phyloP scores from a whole-genome alignment of 805 yeast genomes.

The Candida vaughaniae region DNA sequence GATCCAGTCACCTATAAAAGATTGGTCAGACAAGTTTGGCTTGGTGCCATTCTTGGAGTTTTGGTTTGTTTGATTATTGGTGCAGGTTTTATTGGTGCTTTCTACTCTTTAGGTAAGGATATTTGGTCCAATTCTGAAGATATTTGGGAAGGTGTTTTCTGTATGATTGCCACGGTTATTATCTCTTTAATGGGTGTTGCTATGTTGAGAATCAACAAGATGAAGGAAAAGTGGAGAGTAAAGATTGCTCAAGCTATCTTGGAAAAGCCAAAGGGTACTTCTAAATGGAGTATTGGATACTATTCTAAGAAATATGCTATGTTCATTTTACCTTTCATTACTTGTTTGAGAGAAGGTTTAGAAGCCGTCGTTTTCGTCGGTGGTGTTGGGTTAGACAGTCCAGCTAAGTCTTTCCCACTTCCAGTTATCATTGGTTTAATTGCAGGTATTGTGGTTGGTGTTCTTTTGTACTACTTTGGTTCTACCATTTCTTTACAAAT shows the following conservation, averaged over 20 bases:
- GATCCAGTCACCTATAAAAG: conserved; percentile 57
- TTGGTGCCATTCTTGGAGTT: conserved; percentile 73
- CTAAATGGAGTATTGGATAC: conserved; percentile 41
- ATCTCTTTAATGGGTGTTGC: conserved; percentile 95
- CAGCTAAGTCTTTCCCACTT: conserved; percentile 72
- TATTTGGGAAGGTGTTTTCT: conserved; percentile 95
- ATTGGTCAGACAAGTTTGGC: conserved; percentile 81
- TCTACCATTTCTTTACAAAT: conserved; percentile 79
- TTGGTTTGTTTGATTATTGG: conserved; percentile 81
- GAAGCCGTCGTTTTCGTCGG: conserved; percentile 47
- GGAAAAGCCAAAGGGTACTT: conserved; percentile 52
- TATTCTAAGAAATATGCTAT: conserved; percentile 68
- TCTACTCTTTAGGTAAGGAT: conserved; percentile 76
- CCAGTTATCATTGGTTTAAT: conserved; percentile 88
- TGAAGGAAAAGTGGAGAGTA: conserved; percentile 96
- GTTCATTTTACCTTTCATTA: conserved; percentile 87
- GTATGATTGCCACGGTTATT: conserved; percentile 84
- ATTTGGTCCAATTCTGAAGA: conserved; percentile 88
- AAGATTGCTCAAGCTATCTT: conserved; percentile 86
- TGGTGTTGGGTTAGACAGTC: conserved; percentile 39
- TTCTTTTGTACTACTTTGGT: conserved; percentile 76
- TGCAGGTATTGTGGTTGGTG: conserved; percentile 76
- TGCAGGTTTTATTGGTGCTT: conserved; percentile 92
- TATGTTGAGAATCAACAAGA: conserved; percentile 91
- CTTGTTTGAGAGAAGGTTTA: conserved; percentile 93